Evolutionary conservation across 148 eudicot species (phyloP).

Genomic region (Rhododendron williamsianum): DNA sequence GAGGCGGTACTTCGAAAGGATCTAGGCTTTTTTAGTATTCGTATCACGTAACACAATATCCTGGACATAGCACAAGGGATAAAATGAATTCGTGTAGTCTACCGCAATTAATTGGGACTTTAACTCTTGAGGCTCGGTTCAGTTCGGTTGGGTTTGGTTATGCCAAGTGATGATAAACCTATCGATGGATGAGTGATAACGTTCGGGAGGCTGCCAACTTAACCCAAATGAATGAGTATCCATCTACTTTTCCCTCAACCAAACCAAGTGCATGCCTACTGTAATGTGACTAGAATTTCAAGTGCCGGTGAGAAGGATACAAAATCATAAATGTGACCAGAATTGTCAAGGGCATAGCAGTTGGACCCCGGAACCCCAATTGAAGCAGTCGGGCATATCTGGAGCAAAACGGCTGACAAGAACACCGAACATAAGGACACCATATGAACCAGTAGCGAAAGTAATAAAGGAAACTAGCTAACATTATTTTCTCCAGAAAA

Average conservation of each 20-base stretch:
- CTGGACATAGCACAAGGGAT: background rate
- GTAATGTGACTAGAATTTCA: background rate
- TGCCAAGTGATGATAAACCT: background rate
- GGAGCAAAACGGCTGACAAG: slow-evolving; percentile 43
- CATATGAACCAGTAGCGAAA: background rate
- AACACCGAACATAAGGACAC: background rate
- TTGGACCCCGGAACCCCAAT: slow-evolving; percentile 59
- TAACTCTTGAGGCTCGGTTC: background rate
- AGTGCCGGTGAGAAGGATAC: slow-evolving; percentile 51
- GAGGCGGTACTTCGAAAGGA: background rate
- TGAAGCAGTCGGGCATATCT: slow-evolving; percentile 46
- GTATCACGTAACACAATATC: background rate
- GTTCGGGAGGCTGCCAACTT: background rate
- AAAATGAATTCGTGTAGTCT: background rate
- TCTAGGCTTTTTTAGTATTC: background rate
- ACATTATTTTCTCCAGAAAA: background rate
- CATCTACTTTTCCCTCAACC: background rate
- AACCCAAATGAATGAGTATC: background rate
- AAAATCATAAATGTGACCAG: slow-evolving; percentile 81
- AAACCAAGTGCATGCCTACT: background rate
- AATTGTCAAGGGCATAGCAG: slow-evolving; percentile 80
- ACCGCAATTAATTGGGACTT: background rate
- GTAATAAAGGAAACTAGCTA: background rate
- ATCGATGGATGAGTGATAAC: background rate
- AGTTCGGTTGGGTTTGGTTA: too few relatives aligned